These are phyloP conservation scores for Fusarium haematococcum DNA, from an alignment of 2,329 filamentous ascomycete species.

Conservation along the genomic window DNA sequence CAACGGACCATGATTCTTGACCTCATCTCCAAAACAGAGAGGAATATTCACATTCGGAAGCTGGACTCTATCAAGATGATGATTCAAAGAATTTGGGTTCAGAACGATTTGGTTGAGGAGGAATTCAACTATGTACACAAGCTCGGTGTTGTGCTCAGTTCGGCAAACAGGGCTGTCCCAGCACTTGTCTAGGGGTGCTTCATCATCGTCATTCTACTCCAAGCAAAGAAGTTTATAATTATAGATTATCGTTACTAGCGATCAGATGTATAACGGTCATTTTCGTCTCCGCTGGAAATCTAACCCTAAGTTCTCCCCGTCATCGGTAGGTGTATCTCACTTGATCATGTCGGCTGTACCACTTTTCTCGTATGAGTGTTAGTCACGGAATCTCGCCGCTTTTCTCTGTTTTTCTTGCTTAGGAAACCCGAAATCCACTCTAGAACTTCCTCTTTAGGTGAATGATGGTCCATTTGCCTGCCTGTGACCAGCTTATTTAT, in stretches of 20 bases:
- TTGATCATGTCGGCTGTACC: background rate
- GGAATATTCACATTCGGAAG: constrained; percentile 24
- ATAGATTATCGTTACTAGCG: too few relatives aligned
- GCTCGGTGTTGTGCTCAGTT: constrained; percentile 28
- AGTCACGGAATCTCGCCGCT: background rate
- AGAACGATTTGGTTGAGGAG: constrained; percentile 46
- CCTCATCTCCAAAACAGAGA: constrained; percentile 44
- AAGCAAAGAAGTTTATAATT: too few relatives aligned
- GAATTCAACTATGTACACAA: constrained; percentile 18
- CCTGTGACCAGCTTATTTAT: background rate
- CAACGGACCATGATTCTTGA: constrained; percentile 30
- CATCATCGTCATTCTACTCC: background rate
- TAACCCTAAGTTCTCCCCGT: background rate
- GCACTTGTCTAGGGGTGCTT: background rate
- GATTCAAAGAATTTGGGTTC: constrained; percentile 49
- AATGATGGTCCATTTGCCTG: background rate
- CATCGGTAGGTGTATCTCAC: background rate
- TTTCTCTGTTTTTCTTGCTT: background rate
- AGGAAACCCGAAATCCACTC: background rate
- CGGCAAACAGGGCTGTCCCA: constrained; percentile 11
- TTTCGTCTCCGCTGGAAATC: too few relatives aligned
- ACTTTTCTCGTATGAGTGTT: background rate
- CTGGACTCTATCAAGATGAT: constrained; percentile 37
- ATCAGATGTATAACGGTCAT: too few relatives aligned
- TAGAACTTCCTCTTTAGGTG: background rate